Evolutionary conservation across 345 rosid genomes (phyloP), one percentile per base, ranked within the genome.

Genomic region (Eucalyptus leucophloia): DNA sequence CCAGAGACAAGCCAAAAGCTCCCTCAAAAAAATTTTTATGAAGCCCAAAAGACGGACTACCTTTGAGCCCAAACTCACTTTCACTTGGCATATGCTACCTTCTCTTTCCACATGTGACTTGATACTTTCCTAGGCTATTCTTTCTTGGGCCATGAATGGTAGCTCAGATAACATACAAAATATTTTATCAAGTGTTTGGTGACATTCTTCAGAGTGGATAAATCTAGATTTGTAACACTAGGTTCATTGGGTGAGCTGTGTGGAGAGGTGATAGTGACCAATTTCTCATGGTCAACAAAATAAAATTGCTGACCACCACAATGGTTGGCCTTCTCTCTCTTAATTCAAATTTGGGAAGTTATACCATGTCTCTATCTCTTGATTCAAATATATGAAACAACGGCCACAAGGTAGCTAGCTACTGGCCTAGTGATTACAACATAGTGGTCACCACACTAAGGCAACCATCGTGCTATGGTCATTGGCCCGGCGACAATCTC

Each of bases 1-100:
- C 15, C 0, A 58, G 13, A 24, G 1, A 23, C 14, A 24, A 26
- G 65, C 12, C 0, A 2, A 12, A 6, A 26, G 2, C 0, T 26
- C 67, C 8, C 7, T 58, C 5, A 26, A 58, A 26, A 58, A 12
- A 58, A 1, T 58, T 58, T 58, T 26, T 26, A 11, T 11, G n/a
- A 58, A 58, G 67, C 15, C 14, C n/a, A 58, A 58, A 24, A 58
- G n/a, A 58, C n/a, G 14, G 14, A 12, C 14, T 24, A 9, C 1
- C 13, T 26, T 58, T 58, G 12, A 24, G 28, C 65, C 30, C 28
- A 24, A 24, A 23, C 62, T 56, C 28, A 56, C 62, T 56, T 23
- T 56, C 51, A 49, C 15, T 49, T 49, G 51, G 51, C 51, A 49
- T 49, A 49, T 49, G 6, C 17, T 49, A 49, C 51, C 28, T 9